Conservation (phyloP, 768 basidiomycete genomes). For the Leccinum pellstonianum region DNA sequence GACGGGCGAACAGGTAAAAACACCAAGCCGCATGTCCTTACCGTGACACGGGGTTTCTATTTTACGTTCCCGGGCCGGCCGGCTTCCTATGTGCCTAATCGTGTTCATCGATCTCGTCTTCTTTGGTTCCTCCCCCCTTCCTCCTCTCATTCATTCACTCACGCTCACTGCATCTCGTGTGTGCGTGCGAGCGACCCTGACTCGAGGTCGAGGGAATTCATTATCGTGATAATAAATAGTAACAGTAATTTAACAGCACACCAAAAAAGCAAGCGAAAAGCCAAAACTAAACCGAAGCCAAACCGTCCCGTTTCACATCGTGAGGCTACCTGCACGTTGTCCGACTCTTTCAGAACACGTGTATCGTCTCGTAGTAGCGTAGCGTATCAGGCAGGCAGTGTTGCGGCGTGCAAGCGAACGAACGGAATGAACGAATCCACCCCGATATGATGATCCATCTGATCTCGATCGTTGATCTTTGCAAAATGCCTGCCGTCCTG, state of each 20-base stretch:
- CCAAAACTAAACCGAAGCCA: not conserved
- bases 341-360: not conserved
- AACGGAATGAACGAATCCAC: not conserved
- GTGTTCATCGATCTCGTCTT: not conserved
- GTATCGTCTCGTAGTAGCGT: not conserved
- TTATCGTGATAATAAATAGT: not conserved
- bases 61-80: not conserved
- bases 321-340: slow-evolving; percentile 19
- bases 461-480: not conserved
- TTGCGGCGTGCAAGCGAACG: not conserved
- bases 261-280: not conserved
- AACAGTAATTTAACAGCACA: not conserved
- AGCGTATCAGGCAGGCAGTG: not conserved
- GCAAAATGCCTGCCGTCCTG: not conserved
- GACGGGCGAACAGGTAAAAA: not conserved
- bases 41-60: not conserved
- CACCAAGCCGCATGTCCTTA: not conserved
- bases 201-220: not conserved
- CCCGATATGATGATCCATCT: not conserved
- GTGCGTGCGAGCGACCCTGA: not conserved
- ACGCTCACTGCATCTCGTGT: not conserved
- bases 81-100: not conserved
- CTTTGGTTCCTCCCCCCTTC: not conserved
- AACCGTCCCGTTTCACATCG: slow-evolving; percentile 7
- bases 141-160: not conserved